phyloP scores from a whole-genome alignment of 2,329 filamentous ascomycete genomes.

The Raffaelea deltoideospora region DNA sequence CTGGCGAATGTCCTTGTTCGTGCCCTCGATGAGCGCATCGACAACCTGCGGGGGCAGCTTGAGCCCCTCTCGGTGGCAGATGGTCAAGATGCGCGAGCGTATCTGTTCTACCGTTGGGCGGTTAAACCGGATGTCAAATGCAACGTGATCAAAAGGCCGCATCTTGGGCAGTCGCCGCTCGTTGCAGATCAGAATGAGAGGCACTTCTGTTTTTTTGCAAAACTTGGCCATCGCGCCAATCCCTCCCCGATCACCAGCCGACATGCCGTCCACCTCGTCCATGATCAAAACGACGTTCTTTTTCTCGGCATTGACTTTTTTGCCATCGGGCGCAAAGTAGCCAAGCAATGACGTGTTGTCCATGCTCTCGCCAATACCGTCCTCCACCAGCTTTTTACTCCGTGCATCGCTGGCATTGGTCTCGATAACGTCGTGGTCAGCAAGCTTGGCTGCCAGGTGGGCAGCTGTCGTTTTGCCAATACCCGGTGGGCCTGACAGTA shows the following conservation, averaged over 20 bases:
- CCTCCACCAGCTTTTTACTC: slow-evolving; percentile 91
- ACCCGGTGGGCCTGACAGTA: slow-evolving; percentile 86
- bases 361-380: slow-evolving; percentile 73
- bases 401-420: slow-evolving; percentile 90
- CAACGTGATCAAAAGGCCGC: slow-evolving; percentile 87
- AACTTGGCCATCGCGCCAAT: slow-evolving; percentile 88
- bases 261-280: slow-evolving; percentile 99
- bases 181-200: slow-evolving; percentile 96
- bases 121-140: slow-evolving; percentile 74
- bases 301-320: slow-evolving; percentile 63
- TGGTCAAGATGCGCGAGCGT: slow-evolving; percentile 82
- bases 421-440: slow-evolving; percentile 87
- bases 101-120: slow-evolving; percentile 85
- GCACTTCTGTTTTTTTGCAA: slow-evolving; percentile 88
- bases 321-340: slow-evolving; percentile 74
- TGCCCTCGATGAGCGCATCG: slow-evolving; percentile 89
- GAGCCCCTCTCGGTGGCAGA: slow-evolving; percentile 80
- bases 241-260: slow-evolving; percentile 85
- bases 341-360: slow-evolving; percentile 87
- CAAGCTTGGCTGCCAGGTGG: slow-evolving; percentile 81
- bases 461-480: slow-evolving; percentile 97
- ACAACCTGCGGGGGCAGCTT: slow-evolving; percentile 73
- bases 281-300: slow-evolving; percentile 95
- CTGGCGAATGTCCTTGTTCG: slow-evolving; percentile 88
- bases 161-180: slow-evolving; percentile 88